Evolutionary conservation across 2,329 filamentous ascomycete genomes (phyloP).

Genomic region (Apiospora koreana): DNA sequence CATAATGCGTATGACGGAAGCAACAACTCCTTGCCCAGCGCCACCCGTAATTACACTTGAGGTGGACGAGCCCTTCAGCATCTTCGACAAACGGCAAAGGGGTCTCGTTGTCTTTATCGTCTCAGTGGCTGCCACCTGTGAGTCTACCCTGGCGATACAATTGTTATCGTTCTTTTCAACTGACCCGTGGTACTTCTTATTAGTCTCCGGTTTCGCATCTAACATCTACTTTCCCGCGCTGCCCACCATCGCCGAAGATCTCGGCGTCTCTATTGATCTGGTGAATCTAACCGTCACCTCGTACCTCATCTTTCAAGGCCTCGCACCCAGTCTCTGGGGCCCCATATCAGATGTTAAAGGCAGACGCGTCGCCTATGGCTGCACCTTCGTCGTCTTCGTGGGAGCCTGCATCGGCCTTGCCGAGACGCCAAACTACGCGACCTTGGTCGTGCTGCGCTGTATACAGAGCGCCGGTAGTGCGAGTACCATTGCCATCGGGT

Average conservation of each 20-base stretch:
- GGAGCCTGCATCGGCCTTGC: conserved; percentile 51
- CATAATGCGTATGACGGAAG: too few relatives aligned
- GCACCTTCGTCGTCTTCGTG: conserved; percentile 45
- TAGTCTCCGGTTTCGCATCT: not conserved
- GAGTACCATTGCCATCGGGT: not conserved
- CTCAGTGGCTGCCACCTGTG: not conserved
- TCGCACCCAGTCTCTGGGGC: not conserved
- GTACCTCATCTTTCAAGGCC: not conserved
- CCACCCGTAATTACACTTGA: not conserved
- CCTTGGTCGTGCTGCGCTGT: conserved; percentile 15
- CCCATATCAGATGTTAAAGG: conserved; percentile 27
- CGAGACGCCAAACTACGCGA: conserved; percentile 14
- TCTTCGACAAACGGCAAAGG: not conserved
- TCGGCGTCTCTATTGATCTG: not conserved
- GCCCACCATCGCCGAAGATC: not conserved
- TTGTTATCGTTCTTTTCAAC: too few relatives aligned
- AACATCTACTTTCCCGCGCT: not conserved
- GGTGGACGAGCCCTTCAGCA: not conserved
- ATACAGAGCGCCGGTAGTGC: not conserved
- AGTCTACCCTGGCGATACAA: not conserved
- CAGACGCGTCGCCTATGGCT: conserved; percentile 42
- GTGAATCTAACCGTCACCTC: not conserved
- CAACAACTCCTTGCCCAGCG: not conserved
- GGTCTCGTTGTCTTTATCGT: not conserved
- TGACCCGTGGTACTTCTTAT: too few relatives aligned